Base-by-base conservation (phyloP, 768 basidiomycete species). In the Rickenella mellea region DNA sequence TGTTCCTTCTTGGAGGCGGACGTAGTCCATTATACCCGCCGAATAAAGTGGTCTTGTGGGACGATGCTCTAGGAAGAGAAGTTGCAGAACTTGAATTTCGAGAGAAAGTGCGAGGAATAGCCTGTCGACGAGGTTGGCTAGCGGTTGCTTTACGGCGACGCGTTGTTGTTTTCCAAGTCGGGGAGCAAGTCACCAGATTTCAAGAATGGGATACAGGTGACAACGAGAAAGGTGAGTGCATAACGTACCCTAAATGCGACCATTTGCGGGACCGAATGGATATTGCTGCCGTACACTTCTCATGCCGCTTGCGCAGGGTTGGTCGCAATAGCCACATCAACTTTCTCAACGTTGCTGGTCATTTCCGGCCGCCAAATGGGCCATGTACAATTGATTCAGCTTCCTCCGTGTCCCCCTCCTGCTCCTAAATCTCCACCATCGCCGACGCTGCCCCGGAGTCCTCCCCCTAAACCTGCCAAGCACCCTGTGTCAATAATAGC, bases 21-120 rank as follows among this genome's bases (percentile, higher is more conserved):
- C 74, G 80, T 42, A 90, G 85, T 58, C 90, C 90, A 24, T 73
- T 83, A 8, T 93, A 91, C 62, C 85, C 91, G 22, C 85, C 83
- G 22, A 93, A 93, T 64, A 93, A 94, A 65, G 85, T 92, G 41
- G 70, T 93, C 49, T 59, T 94, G 41, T 93, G 88, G 88, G 84
- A 93, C 60, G 89, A 89, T 62, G 73, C 71, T 3, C 62, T 74
- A 3, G 76, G 76, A n/a, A 65, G 67, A 46, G 85, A 91, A 56
- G 83, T 89, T 38, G 87, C 85, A 27, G 88, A 92, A 58, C 71
- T 93, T 45, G 89, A 92, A 62, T 93, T 94, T 55, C 71, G 84
- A 53, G 90, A 91, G 62, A 69, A 72, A 44, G 88, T 90, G 1
- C 70, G 84, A 44, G 87, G 87, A 0, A 60, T 91, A 37, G 80